Percentiles rank a stretch among this genome's conserved stretches.
Evolutionary conservation across 768 basidiomycete genomes (phyloP).

Genomic region (Boletus edulis): DNA sequence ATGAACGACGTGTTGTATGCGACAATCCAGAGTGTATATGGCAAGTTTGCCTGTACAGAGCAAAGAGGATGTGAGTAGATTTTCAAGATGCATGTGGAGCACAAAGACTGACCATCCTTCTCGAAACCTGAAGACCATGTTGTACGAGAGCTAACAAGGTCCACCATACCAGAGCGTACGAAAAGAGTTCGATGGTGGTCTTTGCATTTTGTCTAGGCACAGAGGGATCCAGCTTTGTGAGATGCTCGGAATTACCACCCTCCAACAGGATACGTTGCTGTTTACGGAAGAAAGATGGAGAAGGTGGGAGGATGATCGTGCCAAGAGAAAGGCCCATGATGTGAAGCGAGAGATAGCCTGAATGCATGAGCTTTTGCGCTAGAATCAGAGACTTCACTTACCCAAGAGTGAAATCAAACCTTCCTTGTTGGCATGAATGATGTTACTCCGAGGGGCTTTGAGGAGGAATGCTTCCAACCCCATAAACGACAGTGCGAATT

Average conservation of each 20-base stretch:
- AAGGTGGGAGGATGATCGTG: slow-evolving; percentile 74
- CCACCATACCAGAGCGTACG: slow-evolving; percentile 84
- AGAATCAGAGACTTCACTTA: slow-evolving; percentile 24
- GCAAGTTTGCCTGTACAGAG: slow-evolving; percentile 69
- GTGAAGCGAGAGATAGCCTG: slow-evolving; percentile 90
- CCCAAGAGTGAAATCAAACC: slow-evolving; percentile 81
- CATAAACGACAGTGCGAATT: slow-evolving; percentile 54
- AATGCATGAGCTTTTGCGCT: neutral
- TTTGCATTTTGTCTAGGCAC: slow-evolving; percentile 64
- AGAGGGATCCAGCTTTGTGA: slow-evolving; percentile 9
- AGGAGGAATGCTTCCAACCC: slow-evolving; percentile 66
- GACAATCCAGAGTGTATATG: slow-evolving; percentile 86
- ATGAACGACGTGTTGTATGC: slow-evolving; percentile 89
- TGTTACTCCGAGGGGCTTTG: slow-evolving; percentile 53
- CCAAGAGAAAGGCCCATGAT: slow-evolving; percentile 82
- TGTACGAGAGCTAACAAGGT: slow-evolving; percentile 40
- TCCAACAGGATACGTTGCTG: slow-evolving; percentile 34
- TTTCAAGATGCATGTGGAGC: too few species aligned
- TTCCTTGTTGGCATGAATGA: slow-evolving; percentile 88
- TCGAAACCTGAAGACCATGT: slow-evolving; percentile 46
- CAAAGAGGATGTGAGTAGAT: too few species aligned
- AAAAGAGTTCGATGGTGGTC: slow-evolving; percentile 71
- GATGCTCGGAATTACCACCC: neutral
- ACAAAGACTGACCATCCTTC: slow-evolving; percentile 52
- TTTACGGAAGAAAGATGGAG: slow-evolving; percentile 67